Base-by-base conservation (phyloP, 371 early-diverging fungal genomes). In the Capniomyces stellatus region DNA sequence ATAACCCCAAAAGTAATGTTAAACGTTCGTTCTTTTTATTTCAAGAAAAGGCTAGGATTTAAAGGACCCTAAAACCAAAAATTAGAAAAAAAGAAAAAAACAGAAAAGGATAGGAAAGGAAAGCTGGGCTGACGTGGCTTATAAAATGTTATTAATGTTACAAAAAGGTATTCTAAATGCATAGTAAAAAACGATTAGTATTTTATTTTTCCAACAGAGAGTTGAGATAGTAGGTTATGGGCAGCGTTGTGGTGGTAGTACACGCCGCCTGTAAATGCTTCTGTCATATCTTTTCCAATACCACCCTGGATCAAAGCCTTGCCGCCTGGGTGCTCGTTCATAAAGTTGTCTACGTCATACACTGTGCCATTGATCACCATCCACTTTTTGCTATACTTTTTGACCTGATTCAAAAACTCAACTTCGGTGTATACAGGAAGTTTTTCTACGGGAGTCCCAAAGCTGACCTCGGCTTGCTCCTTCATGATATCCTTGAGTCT, bases 241-340 rank as follows among this genome's bases (percentile, higher is more conserved):
- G 88, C 88, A 31, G 81, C 85, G 56, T 84, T 85, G 52, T 79
- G 78, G 63, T 79, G 80, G 65, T 86, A 76, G 64, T 92, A 89
- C 43, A 91, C 75, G 46, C 82, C 85, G 46, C 94, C 94, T 53
- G 87, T 87, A 68, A 93, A 92, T 0, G 84, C 70, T 12, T 73
- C 73, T 13, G 89, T 83, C 73, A 83, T 79, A 59, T 93, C 91
- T 62, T 83, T 81, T 54, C 94, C 94, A 29, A 88, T 61, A 53
- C 74, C 75, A 27, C 75, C 64, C 43, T 75, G 74, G 56, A 93
- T 62, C 55, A 85, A 82, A 48, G 81, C 77, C 47, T 73, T 77
- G 56, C 93, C 94, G 48, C 89, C 92, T 22, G 95, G 95, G 58
- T 95, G 95, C 44, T 90, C 81, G 35, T 83, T 72, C 60, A 87